These are phyloP conservation scores for Termitomyces bulborhizus DNA, from an alignment of 768 basidiomycete species.

Conservation along the genomic window DNA sequence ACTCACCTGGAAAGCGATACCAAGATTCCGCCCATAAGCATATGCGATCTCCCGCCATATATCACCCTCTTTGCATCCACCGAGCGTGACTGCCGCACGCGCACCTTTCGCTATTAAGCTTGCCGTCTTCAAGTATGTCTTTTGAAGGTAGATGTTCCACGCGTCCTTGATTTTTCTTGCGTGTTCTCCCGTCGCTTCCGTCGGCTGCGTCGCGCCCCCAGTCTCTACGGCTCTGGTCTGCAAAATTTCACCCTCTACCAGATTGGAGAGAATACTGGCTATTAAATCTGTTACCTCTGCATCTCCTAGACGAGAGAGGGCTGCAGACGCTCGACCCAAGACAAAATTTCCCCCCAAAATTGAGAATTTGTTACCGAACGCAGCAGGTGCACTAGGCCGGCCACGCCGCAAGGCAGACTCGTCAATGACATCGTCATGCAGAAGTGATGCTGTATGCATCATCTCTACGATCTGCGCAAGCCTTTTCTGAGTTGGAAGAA, in stretches of 20 bases:
- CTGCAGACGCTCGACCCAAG: slow-evolving; percentile 78
- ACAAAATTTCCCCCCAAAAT: slow-evolving; percentile 90
- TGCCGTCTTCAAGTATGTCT: slow-evolving; percentile 93
- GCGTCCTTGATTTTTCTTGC: slow-evolving; percentile 29
- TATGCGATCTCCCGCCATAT: slow-evolving; percentile 94
- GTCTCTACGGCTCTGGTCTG: slow-evolving; percentile 59
- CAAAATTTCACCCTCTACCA: slow-evolving; percentile 92
- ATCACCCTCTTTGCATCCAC: slow-evolving; percentile 80
- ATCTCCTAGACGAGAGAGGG: slow-evolving; percentile 74
- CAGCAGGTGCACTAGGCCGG: slow-evolving; percentile 69
- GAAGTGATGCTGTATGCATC: slow-evolving; percentile 93
- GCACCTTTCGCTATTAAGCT: slow-evolving; percentile 91
- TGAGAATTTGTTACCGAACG: slow-evolving; percentile 84
- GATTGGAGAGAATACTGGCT: slow-evolving; percentile 77
- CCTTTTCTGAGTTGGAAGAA: slow-evolving; percentile 83
- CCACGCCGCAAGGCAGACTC: slow-evolving; percentile 71
- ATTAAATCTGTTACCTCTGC: slow-evolving; percentile 86
- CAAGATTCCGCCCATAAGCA: slow-evolving; percentile 89
- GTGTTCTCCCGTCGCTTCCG: slow-evolving; percentile 18
- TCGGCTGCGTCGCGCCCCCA: slow-evolving; percentile 16
- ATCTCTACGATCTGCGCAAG: slow-evolving; percentile 94
- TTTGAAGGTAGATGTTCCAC: slow-evolving; percentile 83
- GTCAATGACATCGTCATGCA: slow-evolving; percentile 96
- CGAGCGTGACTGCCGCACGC: slow-evolving; percentile 81
- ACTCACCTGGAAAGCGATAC: slow-evolving; percentile 90